Base-by-base conservation (phyloP, 2,329 filamentous ascomycete genomes). In the Sphaerulina musiva region DNA sequence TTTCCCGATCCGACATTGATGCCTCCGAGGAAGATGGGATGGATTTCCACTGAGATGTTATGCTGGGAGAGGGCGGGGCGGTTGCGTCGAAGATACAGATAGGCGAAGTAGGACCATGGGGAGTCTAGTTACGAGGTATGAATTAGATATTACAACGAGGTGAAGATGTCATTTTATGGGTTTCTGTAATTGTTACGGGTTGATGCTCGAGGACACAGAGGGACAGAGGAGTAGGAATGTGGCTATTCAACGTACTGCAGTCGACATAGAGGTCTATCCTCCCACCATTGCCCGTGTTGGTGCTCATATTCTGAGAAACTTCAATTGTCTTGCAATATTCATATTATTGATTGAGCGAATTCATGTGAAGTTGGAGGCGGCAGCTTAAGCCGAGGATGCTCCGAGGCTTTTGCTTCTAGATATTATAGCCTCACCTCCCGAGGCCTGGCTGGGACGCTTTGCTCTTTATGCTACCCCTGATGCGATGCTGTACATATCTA, bases 201-300 rank as follows among this genome's bases (percentile, higher is more conserved):
- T 36, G 11, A 10, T 14, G 11, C n/a, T 4, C 1, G n/a, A 39
- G 12, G 6, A 43, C n/a, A 29, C 26, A 14, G 12, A 6, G 10
- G 11, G 8, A 42, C 10, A 2, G 4, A 36, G 1, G 14, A 34
- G 17, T 12, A 23, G 29, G n/a, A 14, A 23, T 38, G 34, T 1
- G 42, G 6, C 10, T 48, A 10, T 7, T 7, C 12, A 20, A 63
- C 76, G 57, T 71, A 86, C 84, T 80, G 64, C 84, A 78, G 69
- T 88, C 85, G 52, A 87, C 59, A 64, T 86, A 87, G 55, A 77
- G 79, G 58, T 85, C 82, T 60, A 88, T 86, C 53, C 78, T 78
- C 17, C 60, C 60, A 31, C 48, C 44, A 51, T 78, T 77, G 17
- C 74, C 74, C 83, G 86, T 60, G 5, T n/a, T 57, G 47, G 26